A percentile compares a stretch with the other conserved stretches of the same genome.
phyloP scores from a whole-genome alignment of 2,329 filamentous ascomycete genomes.

The Penicillium verrucosum region DNA sequence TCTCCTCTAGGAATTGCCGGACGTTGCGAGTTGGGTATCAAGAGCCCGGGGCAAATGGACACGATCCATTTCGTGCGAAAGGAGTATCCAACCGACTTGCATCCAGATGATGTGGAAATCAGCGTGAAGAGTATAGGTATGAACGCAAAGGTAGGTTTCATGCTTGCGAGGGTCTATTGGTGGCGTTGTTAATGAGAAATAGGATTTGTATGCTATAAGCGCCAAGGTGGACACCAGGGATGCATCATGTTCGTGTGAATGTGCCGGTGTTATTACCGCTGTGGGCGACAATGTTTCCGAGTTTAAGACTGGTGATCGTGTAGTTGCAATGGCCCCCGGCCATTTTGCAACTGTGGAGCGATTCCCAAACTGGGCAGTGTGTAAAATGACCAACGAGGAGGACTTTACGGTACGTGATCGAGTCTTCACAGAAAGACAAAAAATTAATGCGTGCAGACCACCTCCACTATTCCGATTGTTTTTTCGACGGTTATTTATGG shows the following conservation, averaged over 20 bases:
- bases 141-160: neutral
- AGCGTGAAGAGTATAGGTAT: neutral
- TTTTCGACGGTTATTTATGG: neutral
- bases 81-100: neutral
- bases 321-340: constrained; percentile 13
- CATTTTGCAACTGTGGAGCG: constrained; percentile 7
- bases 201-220: neutral
- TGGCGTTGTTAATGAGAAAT: neutral
- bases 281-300: constrained; percentile 4
- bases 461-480: neutral
- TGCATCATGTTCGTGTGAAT: neutral
- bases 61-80: neutral
- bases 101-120: neutral
- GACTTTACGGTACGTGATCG: neutral
- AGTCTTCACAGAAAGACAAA: neutral
- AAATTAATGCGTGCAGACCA: neutral
- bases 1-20: neutral
- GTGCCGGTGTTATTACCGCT: constrained; percentile 1
- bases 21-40: neutral
- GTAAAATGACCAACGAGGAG: neutral
- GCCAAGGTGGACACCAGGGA: constrained; percentile 1
- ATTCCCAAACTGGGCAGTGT: neutral
- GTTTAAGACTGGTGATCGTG: constrained; percentile 15
- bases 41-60: neutral
- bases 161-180: neutral